Evolutionary conservation across 192 early-diverging fungal genomes (phyloP).

Genomic region (Coemansia aciculifera): DNA sequence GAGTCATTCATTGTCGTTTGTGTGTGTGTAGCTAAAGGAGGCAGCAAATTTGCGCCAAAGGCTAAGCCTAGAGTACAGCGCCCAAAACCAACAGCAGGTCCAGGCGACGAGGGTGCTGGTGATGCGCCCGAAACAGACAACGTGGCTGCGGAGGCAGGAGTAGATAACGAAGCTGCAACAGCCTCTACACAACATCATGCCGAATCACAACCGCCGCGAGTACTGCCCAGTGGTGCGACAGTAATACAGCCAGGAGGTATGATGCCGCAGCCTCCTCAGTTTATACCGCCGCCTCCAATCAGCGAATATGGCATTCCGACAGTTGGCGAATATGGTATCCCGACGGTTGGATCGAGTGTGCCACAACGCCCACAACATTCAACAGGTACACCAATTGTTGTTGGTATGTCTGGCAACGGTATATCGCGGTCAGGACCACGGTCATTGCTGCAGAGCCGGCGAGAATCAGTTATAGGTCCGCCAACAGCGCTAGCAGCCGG

Average conservation of each 20-base stretch:
- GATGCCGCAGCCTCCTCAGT: background rate
- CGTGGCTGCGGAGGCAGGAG: background rate
- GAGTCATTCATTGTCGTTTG: background rate
- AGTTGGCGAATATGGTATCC: background rate
- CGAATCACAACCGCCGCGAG: slow-evolving; percentile 10
- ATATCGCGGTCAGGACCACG: background rate
- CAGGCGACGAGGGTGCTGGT: background rate
- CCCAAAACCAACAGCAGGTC: slow-evolving; percentile 4
- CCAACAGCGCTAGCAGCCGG: background rate
- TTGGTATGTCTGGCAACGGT: slow-evolving; percentile 3
- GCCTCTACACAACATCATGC: background rate
- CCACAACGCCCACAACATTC: background rate
- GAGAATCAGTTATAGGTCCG: background rate
- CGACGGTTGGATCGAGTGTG: slow-evolving; percentile 10
- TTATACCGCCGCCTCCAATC: background rate
- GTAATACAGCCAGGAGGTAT: slow-evolving; percentile 4
- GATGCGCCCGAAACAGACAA: slow-evolving; percentile 1
- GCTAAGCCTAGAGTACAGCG: slow-evolving; percentile 31
- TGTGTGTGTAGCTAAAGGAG: slow-evolving; percentile 32
- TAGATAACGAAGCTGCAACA: background rate
- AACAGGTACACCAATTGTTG: slow-evolving; percentile 19
- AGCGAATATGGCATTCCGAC: background rate
- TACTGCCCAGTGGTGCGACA: background rate
- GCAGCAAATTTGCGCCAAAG: slow-evolving; percentile 45
- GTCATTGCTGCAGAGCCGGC: background rate